Evolutionary conservation across 352 stramenopile genomes (phyloP), one percentile per base, ranked within the genome.

Genomic region (Globisporangium apiculatum): DNA sequence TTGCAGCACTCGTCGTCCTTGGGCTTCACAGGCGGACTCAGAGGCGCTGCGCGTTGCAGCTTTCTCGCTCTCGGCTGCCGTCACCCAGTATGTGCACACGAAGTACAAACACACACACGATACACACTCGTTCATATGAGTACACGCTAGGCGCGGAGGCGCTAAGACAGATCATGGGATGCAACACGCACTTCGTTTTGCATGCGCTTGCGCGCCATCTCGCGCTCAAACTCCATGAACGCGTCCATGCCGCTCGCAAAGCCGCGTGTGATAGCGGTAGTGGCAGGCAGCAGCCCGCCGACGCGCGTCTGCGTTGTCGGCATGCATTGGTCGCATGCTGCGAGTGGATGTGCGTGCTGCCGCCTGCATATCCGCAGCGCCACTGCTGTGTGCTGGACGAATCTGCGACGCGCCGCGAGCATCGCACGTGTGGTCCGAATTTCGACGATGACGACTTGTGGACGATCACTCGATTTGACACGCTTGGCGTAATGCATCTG

Each of bases 161-260:
- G 24, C 24, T 31, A 31, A 31, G 24, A 31, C 24, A 31, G 24
- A 31, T 0, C 24, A 31, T 31, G 2, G 24, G 42, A 40, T n/a
- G 24, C 65, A 66, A 35, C 41, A 51, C 58, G 38, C 48, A 80
- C 72, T 49, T 75, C 62, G 11, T 66, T 62, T 24, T 73, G 68
- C 57, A 61, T 67, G 24, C 77, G 76, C 60, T 91, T 94, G 55
- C 73, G 65, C 45, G 81, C 79, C 70, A 91, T 85, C 54, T 91
- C 79, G 58, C 83, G 77, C 63, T 94, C 85, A 53, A 94, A 92
- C 49, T 91, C 82, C 66, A 92, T 77, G 69, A 94, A 94, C 7
- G 79, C 83, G 53, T 94, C 80, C 77, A 91, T 87, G 35, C 84
- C 69, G 4, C 62, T 67, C n/a, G 60, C 67, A 49, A 79, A 71